Evolutionary conservation across 306 rosid species (phyloP), one percentile per base, ranked within the genome.

Genomic region (Lathyrus sativus): DNA sequence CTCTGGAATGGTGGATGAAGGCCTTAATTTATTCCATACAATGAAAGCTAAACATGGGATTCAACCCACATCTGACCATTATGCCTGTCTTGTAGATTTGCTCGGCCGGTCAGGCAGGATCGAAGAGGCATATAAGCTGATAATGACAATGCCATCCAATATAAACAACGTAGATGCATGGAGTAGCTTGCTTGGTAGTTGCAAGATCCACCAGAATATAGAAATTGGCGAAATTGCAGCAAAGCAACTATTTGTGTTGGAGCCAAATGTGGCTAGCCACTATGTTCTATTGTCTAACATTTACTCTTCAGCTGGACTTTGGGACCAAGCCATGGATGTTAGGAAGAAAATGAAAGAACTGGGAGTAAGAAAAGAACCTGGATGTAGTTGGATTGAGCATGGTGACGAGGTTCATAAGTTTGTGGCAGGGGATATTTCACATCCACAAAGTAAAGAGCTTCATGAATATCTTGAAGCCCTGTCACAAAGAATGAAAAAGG

Each of bases 161-260:
- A 72, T 87, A 64, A 82, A 79, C 14, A 84, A 84, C 75, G 49
- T 66, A 56, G 91, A 88, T 69, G 96, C 96, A 51, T 91, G 98
- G 96, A 84, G 98, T 74, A 87, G 96, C 84, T 83, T 91, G 77
- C 95, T 91, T 43, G 96, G 98, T 2, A 88, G 86, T 15, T 88
- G 93, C 78, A 81, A 87, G 68, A 72, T 83, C 67, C 89, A 85
- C 68, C 83, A 74, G 67, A 85, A 82, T 28, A 78, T 86, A 58
- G 96, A 88, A 68, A 75, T 86, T 22, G 98, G 95, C 14, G 89
- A 84, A 81, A 71, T 87, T 68, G 93, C 88, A 19, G 98, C 93
- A 0, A 71, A 79, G 72, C 75, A 85, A 50, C 85, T 92, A 67
- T 44, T 89, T 63, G 63, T 65, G 44, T 77, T 88, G 84, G 95